Conservation (phyloP, 148 eudicot genomes). For the Agrostemma githago region DNA sequence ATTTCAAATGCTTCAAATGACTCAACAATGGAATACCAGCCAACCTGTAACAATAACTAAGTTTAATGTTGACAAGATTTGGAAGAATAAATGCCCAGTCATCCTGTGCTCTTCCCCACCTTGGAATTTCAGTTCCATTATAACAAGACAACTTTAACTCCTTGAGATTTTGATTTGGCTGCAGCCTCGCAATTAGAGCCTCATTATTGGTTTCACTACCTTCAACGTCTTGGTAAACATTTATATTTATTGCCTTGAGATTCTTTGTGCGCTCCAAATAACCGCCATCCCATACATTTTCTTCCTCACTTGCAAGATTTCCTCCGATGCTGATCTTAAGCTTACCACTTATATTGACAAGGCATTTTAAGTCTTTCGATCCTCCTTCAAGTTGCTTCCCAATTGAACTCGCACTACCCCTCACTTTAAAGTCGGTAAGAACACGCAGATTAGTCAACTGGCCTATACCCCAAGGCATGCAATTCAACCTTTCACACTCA, state of each 20-base stretch:
- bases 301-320: background rate
- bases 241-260: background rate
- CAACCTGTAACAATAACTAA: background rate
- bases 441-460: conserved; percentile 2
- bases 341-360: background rate
- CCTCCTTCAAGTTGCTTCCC: background rate
- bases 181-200: no score
- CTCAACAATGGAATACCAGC: background rate
- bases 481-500: background rate
- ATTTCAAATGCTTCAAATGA: conserved; percentile 1
- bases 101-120: background rate
- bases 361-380: background rate
- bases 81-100: no score
- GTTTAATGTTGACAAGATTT: background rate
- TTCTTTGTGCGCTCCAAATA: background rate
- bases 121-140: conserved; percentile 6
- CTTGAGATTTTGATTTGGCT: no score
- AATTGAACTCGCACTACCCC: background rate
- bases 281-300: background rate
- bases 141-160: background rate
- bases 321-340: background rate
- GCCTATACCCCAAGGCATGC: conserved; percentile 20
- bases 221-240: background rate
- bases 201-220: background rate
- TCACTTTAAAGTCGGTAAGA: conserved; percentile 6